These are phyloP conservation scores for Viscum album DNA, from an alignment of 177 flowering plant genomes.

Conservation along the genomic window DNA sequence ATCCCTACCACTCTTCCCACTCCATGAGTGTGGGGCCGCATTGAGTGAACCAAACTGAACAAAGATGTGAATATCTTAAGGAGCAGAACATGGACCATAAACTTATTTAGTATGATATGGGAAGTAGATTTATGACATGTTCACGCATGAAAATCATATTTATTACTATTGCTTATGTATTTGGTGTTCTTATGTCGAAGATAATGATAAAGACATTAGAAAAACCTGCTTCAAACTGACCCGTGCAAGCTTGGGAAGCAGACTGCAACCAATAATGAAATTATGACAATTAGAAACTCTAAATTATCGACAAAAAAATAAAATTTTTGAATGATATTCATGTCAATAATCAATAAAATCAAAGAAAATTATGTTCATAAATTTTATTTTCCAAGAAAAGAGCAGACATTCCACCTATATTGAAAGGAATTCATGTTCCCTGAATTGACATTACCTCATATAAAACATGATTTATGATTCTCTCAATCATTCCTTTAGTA, in stretches of 20 bases:
- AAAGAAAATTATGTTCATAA: too few relatives aligned
- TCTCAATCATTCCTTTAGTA: too few relatives aligned
- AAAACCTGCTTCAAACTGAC: slow-evolving; percentile 81
- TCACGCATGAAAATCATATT: not conserved
- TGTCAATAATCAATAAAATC: too few relatives aligned
- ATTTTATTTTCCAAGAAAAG: too few relatives aligned
- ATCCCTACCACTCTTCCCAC: slow-evolving; percentile 72
- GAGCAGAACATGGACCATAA: too few relatives aligned
- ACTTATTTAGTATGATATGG: too few relatives aligned
- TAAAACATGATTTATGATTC: too few relatives aligned
- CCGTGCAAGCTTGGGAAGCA: slow-evolving; percentile 89
- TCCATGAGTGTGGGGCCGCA: slow-evolving; percentile 54
- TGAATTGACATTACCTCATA: too few relatives aligned
- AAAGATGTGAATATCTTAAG: not conserved
- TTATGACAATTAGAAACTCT: not conserved
- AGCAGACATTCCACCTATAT: too few relatives aligned
- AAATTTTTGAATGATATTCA: not conserved
- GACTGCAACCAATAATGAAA: slow-evolving; percentile 29
- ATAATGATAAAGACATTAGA: slow-evolving; percentile 76
- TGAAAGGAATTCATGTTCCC: too few relatives aligned
- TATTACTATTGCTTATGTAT: slow-evolving; percentile 37
- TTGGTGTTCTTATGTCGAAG: slow-evolving; percentile 77
- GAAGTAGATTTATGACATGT: too few relatives aligned
- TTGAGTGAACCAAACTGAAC: slow-evolving; percentile 33
- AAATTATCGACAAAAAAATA: too few relatives aligned